A percentile compares a stretch with the other conserved stretches of the same genome.
Conservation (phyloP, 768 basidiomycete genomes). For the Hydnum rufescens region DNA sequence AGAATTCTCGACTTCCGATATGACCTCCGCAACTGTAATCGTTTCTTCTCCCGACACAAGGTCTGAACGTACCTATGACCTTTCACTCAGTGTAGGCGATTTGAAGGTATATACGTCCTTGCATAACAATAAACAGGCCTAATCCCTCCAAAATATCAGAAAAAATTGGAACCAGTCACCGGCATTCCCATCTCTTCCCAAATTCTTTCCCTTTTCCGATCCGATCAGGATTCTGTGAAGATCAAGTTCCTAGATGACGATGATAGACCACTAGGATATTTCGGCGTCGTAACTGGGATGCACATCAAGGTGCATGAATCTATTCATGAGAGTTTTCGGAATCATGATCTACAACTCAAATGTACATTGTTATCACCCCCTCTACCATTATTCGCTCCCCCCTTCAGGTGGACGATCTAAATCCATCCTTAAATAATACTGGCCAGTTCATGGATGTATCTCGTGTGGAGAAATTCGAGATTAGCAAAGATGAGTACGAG, state of each 20-base stretch:
- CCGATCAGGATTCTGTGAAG: constrained; percentile 29
- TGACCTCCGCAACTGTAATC: not conserved
- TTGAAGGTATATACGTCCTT: constrained; percentile 43
- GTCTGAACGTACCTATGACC: constrained; percentile 73
- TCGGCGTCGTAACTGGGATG: constrained; percentile 56
- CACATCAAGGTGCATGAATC: constrained; percentile 61
- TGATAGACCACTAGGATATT: constrained; percentile 45
- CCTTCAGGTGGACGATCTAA: constrained; percentile 45
- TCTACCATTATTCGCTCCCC: not conserved
- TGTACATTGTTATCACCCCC: not conserved
- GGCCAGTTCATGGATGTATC: constrained; percentile 74
- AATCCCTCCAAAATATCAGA: constrained; percentile 21
- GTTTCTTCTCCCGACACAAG: constrained; percentile 62
- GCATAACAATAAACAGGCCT: not conserved
- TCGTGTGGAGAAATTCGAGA: constrained; percentile 83
- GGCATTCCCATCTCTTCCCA: constrained; percentile 68
- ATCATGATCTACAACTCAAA: no score
- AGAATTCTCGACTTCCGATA: no score
- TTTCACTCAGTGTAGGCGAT: constrained; percentile 47
- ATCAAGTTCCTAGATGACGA: constrained; percentile 47
- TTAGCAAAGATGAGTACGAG: constrained; percentile 66
- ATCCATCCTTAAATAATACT: constrained; percentile 53
- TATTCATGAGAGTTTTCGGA: no score
- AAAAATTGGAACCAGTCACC: constrained; percentile 77
- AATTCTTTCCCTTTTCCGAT: constrained; percentile 37